These are phyloP conservation scores for Pseudisothecium myosuroides DNA, from an alignment of 225 moss, liverwort and hornwort genomes.

Conservation along the genomic window DNA sequence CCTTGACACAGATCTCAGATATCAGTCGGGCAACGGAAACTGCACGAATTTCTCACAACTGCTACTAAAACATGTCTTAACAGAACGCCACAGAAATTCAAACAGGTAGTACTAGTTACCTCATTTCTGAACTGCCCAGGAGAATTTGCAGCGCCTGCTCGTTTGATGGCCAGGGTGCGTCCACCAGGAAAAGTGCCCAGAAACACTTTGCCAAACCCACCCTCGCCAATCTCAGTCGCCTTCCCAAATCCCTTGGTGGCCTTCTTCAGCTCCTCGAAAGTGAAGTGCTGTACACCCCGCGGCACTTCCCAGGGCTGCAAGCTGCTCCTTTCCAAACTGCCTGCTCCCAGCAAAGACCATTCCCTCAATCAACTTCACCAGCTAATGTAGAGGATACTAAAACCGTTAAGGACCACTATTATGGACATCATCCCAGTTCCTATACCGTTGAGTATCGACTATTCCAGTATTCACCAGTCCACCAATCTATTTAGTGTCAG, in stretches of 20 bases:
- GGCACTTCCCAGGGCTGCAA: background rate
- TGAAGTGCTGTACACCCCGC: constrained; percentile 11
- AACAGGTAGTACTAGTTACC: background rate
- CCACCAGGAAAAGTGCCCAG: constrained; percentile 4
- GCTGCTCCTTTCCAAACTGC: background rate
- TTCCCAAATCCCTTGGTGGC: constrained; percentile 9
- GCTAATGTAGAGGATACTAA: background rate
- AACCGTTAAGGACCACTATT: background rate
- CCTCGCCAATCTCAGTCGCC: constrained; percentile 17
- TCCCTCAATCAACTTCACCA: background rate
- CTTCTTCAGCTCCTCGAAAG: constrained; percentile 10
- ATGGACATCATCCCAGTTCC: background rate
- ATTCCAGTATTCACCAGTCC: background rate
- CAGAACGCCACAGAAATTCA: background rate
- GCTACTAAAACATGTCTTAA: background rate
- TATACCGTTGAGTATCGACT: background rate
- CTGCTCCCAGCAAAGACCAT: background rate
- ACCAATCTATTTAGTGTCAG: background rate
- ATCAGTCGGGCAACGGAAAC: background rate
- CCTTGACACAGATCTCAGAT: background rate
- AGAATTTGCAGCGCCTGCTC: background rate
- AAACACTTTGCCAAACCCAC: constrained; percentile 27
- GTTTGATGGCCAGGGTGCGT: constrained; percentile 11
- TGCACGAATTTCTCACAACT: background rate
- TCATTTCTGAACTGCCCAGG: constrained; percentile 20